Evolutionary conservation across 345 rosid species (phyloP).

Genomic region (Cardamine chenopodiifolia): DNA sequence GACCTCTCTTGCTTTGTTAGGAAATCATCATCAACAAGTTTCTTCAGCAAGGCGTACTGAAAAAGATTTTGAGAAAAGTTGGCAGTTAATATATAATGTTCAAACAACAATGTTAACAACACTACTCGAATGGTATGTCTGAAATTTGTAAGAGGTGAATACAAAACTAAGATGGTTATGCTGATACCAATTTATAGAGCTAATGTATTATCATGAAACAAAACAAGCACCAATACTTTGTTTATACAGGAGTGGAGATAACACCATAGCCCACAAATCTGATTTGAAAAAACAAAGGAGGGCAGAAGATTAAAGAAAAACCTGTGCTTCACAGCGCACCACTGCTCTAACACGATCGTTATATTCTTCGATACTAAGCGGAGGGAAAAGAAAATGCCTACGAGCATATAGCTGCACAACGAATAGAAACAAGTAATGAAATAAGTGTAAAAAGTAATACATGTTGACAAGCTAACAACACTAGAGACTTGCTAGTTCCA

Average conservation of each 20-base stretch:
- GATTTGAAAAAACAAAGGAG: background rate
- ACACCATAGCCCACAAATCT: background rate
- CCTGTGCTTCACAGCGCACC: conserved; percentile 92
- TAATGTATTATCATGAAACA: conserved; percentile 1
- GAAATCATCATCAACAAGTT: conserved; percentile 63
- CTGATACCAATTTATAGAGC: background rate
- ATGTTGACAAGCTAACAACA: background rate
- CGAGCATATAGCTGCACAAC: conserved; percentile 78
- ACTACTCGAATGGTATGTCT: background rate
- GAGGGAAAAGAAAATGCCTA: conserved; percentile 85
- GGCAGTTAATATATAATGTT: background rate
- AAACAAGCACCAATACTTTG: conserved; percentile 10
- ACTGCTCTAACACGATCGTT: conserved; percentile 79
- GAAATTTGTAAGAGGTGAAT: background rate
- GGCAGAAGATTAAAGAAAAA: conserved; percentile 30
- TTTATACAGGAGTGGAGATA: too few relatives aligned
- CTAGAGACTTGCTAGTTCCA: too few relatives aligned
- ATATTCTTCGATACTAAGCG: conserved; percentile 71
- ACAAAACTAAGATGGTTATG: background rate
- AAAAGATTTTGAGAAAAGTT: background rate
- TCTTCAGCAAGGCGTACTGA: conserved; percentile 81
- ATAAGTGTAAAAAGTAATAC: background rate
- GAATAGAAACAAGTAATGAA: background rate
- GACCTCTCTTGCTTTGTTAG: conserved; percentile 75
- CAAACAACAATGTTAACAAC: conserved; percentile 22